Percentiles rank a stretch among this genome's conserved stretches.
These are phyloP conservation scores for Vitis hybrid DNA, from an alignment of 177 flowering plant species.

Conservation along the genomic window DNA sequence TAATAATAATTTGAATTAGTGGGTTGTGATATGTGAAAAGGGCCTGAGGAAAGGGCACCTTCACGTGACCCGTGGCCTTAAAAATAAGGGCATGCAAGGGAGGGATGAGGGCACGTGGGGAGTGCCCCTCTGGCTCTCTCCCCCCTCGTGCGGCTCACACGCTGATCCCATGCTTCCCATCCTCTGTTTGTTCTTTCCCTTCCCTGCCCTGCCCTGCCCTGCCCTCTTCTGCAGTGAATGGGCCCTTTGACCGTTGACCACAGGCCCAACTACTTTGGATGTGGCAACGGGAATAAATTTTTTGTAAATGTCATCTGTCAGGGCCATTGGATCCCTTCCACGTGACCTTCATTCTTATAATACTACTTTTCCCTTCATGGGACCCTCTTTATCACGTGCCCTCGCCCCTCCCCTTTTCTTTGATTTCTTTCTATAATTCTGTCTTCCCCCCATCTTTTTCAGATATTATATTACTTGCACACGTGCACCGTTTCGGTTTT, in stretches of 20 bases:
- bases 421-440: background rate
- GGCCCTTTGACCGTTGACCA: conserved; percentile 42
- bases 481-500: too few species aligned
- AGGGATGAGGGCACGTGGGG: background rate
- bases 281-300: background rate
- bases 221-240: background rate
- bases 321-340: conserved; percentile 50
- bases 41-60: background rate
- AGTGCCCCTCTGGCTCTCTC: conserved; percentile 14
- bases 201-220: background rate
- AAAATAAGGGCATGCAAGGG: conserved; percentile 1
- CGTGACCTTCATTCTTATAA: conserved; percentile 36
- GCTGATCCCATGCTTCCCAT: conserved; percentile 22
- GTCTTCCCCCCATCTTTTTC: too few species aligned
- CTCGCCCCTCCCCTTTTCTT: conserved; percentile 1
- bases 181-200: conserved; percentile 16
- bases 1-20: too few species aligned
- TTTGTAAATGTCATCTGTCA: background rate
- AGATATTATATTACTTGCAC: too few species aligned
- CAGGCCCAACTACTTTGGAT: background rate
- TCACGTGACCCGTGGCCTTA: conserved; percentile 19
- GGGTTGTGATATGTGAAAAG: too few species aligned
- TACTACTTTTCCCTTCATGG: conserved; percentile 24
- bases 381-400: conserved; percentile 19
- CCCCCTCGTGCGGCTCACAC: conserved; percentile 39